Evolutionary conservation across 768 basidiomycete genomes (phyloP).

Genomic region (Mycena vulgaris): DNA sequence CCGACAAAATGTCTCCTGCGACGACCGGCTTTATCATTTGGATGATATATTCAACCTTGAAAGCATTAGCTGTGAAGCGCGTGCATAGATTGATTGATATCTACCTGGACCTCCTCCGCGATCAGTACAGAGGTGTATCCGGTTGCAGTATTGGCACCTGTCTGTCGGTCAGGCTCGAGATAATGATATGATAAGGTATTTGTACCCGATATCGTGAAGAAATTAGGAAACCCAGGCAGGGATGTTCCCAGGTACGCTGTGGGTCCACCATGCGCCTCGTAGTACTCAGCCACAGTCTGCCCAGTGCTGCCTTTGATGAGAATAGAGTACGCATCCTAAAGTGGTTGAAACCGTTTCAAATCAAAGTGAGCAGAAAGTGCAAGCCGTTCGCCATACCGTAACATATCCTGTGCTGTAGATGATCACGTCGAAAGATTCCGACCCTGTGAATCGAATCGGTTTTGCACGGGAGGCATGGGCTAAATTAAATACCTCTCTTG

Average conservation of each 20-base stretch:
- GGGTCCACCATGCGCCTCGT: conserved; percentile 55
- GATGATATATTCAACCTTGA: conserved; percentile 64
- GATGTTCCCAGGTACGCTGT: conserved; percentile 62
- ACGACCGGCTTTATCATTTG: conserved; percentile 69
- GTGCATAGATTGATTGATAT: no score
- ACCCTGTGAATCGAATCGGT: no score
- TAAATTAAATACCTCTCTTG: conserved; percentile 21
- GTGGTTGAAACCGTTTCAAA: no score
- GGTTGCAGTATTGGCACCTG: conserved; percentile 70
- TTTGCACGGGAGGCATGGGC: no score
- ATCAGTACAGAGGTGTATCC: conserved; percentile 74
- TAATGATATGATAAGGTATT: conserved; percentile 38
- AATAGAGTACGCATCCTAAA: no score
- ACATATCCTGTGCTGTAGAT: neutral
- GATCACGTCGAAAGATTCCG: neutral
- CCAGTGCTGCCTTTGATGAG: no score
- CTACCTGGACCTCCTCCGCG: conserved; percentile 69
- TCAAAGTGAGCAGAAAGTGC: conserved; percentile 60
- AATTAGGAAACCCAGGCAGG: conserved; percentile 64
- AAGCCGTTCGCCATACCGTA: conserved; percentile 55
- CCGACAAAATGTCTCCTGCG: conserved; percentile 62
- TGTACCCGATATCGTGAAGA: conserved; percentile 48
- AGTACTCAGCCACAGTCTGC: conserved; percentile 60
- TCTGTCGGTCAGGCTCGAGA: conserved; percentile 9
- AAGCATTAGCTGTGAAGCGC: neutral